A percentile compares a stretch with the other conserved stretches of the same genome.
These are phyloP conservation scores for Rhynchosporium secalis DNA, from an alignment of 2,329 filamentous ascomycete species.

Conservation along the genomic window DNA sequence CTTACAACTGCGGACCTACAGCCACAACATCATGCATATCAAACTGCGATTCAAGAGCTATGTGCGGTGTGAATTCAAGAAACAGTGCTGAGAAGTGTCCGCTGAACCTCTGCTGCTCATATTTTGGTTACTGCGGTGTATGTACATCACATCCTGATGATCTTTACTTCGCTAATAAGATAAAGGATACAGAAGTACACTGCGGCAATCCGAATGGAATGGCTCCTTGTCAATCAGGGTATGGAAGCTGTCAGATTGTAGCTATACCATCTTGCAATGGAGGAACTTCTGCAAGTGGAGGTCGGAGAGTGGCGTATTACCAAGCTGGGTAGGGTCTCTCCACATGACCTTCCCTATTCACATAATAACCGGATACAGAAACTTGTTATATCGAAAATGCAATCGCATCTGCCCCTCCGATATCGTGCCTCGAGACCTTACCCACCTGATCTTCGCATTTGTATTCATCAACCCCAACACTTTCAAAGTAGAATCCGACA, in stretches of 20 bases:
- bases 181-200: constrained; percentile 19
- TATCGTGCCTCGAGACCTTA: constrained; percentile 25
- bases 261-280: constrained; percentile 33
- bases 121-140: constrained; percentile 29
- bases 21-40: constrained; percentile 26
- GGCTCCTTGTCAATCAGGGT: constrained; percentile 40
- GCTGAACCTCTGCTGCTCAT: constrained; percentile 31
- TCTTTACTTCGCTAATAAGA: not conserved
- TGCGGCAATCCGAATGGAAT: constrained; percentile 18
- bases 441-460: constrained; percentile 42
- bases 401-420: constrained; percentile 33
- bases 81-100: constrained; percentile 33
- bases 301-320: constrained; percentile 43
- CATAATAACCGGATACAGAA: constrained; percentile 6
- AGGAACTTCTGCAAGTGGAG: constrained; percentile 30
- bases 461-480: constrained; percentile 43
- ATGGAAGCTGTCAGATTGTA: constrained; percentile 39
- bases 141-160: not conserved
- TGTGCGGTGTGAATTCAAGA: constrained; percentile 39
- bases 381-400: constrained; percentile 18
- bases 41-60: constrained; percentile 37
- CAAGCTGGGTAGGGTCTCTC: constrained; percentile 30
- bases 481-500: constrained; percentile 35
- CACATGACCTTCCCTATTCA: constrained; percentile 20
- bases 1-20: constrained; percentile 24